Evolutionary conservation across 2,329 filamentous ascomycete species (phyloP).

Genomic region (Fusarium sp.): DNA sequence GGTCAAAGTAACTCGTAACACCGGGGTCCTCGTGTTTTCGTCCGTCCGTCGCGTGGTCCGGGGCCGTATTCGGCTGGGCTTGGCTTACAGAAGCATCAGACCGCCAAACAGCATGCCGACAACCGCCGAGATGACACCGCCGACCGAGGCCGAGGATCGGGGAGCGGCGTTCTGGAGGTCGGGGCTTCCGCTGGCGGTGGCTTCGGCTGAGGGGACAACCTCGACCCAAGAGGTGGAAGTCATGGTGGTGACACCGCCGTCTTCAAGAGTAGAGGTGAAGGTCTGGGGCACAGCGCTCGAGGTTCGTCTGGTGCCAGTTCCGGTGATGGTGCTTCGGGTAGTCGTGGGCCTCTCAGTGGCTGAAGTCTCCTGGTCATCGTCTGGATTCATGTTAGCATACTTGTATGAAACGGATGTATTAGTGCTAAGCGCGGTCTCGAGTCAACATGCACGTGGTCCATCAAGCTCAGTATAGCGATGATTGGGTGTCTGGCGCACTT

Average conservation of each 20-base stretch:
- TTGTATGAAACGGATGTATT: neutral
- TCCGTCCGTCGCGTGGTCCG: neutral
- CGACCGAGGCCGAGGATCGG: constrained; percentile 35
- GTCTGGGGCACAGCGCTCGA: constrained; percentile 53
- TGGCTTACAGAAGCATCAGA: constrained; percentile 44
- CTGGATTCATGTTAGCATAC: constrained; percentile 23
- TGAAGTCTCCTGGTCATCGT: constrained; percentile 30
- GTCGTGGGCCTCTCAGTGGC: constrained; percentile 32
- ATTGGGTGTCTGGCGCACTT: constrained; percentile 37
- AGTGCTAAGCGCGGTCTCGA: constrained; percentile 3
- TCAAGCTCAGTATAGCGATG: neutral
- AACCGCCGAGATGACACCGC: constrained; percentile 41
- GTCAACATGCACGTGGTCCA: constrained; percentile 20
- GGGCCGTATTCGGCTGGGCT: constrained; percentile 4
- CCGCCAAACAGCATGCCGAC: constrained; percentile 46
- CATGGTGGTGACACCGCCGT: constrained; percentile 59
- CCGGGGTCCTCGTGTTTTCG: constrained; percentile 5
- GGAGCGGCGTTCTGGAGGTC: constrained; percentile 53
- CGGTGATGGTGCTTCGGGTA: constrained; percentile 47
- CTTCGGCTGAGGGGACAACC: constrained; percentile 52
- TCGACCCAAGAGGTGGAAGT: constrained; percentile 64
- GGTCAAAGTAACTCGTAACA: constrained; percentile 1
- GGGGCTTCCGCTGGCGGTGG: constrained; percentile 45
- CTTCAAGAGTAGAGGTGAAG: constrained; percentile 58
- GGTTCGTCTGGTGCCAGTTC: constrained; percentile 49